phyloP scores from a whole-genome alignment of 495 filamentous ascomycete species.

The Pyrenula aspistea region DNA sequence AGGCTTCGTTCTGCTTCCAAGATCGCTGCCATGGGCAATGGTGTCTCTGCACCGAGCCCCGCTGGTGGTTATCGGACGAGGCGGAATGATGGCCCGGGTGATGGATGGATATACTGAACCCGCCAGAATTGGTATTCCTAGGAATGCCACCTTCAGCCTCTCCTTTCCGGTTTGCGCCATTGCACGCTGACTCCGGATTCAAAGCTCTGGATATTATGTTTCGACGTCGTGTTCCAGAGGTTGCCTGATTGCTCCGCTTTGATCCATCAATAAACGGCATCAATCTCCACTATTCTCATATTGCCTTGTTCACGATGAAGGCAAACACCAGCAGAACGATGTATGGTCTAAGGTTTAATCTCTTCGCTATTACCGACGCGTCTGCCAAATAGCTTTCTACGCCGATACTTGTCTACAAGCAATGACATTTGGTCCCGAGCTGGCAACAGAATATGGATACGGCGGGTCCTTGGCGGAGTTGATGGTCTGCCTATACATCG shows the following conservation, averaged over 20 bases:
- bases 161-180: not conserved
- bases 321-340: not conserved
- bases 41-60: constrained; percentile 26
- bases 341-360: not conserved
- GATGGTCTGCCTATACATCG: not conserved
- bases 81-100: constrained; percentile 51
- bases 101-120: constrained; percentile 50
- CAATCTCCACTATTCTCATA: not conserved
- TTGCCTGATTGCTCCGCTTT: not conserved
- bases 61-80: constrained; percentile 62
- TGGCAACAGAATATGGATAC: not conserved
- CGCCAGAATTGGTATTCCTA: constrained; percentile 18
- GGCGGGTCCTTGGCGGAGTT: not conserved
- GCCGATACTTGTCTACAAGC: too few relatives aligned
- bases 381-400: too few relatives aligned
- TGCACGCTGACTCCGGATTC: not conserved
- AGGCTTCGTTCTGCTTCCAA: constrained; percentile 93
- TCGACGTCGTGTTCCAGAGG: not conserved
- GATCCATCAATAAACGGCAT: not conserved
- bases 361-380: not conserved
- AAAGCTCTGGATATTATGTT: not conserved
- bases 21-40: constrained; percentile 55
- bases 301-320: not conserved
- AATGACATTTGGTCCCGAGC: too few relatives aligned
- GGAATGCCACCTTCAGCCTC: not conserved